Evolutionary conservation across 345 rosid species (phyloP).

Genomic region (Eucalyptus albens): DNA sequence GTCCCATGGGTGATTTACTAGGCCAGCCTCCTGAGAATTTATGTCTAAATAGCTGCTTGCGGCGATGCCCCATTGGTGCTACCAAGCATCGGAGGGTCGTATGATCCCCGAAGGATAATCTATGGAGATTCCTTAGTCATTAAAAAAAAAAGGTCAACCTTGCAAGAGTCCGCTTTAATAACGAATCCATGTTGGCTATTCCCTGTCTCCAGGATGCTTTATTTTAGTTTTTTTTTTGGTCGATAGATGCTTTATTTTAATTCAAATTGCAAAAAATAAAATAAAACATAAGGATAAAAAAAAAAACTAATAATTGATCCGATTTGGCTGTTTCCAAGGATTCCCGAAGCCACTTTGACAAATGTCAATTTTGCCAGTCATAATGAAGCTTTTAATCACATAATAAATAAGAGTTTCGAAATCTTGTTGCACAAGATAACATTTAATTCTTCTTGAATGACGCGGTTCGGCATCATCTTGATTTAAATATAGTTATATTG

Average conservation of each 20-base stretch:
- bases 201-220: not conserved
- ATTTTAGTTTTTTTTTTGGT: not conserved
- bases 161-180: not conserved
- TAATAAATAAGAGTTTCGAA: not conserved
- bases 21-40: rapidly evolving
- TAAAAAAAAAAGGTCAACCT: not conserved
- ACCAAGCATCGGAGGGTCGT: no score
- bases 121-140: no score
- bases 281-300: not conserved
- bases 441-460: not conserved
- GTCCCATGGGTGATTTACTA: no score
- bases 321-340: not conserved
- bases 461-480: not conserved
- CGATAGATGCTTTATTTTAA: not conserved
- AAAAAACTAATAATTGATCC: not conserved
- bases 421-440: not conserved
- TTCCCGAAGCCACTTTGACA: not conserved
- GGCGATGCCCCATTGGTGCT: no score
- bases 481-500: not conserved
- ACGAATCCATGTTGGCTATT: not conserved
- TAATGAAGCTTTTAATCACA: not conserved
- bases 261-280: not conserved
- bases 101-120: no score
- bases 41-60: rapidly evolving
- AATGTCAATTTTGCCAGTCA: not conserved